A percentile compares a stretch with the other conserved stretches of the same genome.
Conservation (phyloP, 371 early-diverging fungal species). For the Lichtheimia hyalospora region DNA sequence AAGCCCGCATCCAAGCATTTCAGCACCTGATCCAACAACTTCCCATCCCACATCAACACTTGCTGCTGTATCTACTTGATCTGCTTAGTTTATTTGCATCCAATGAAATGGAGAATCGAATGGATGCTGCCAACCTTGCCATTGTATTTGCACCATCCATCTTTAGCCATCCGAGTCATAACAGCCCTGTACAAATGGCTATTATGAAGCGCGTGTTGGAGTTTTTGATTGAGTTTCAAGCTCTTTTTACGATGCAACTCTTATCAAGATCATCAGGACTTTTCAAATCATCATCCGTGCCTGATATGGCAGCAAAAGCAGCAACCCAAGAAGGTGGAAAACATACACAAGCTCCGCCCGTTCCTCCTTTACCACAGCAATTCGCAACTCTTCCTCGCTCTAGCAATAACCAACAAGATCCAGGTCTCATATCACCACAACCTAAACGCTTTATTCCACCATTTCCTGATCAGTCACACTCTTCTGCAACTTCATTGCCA, state of each 20-base stretch:
- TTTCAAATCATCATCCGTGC: neutral
- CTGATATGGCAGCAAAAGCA: constrained; percentile 2
- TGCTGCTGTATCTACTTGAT: constrained; percentile 65
- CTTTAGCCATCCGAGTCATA: constrained; percentile 53
- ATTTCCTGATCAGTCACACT: too few species aligned
- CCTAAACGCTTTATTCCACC: too few species aligned
- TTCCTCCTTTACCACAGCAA: too few species aligned
- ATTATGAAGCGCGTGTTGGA: constrained; percentile 57
- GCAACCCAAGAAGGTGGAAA: neutral
- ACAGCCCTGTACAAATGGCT: constrained; percentile 59
- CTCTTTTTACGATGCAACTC: constrained; percentile 31
- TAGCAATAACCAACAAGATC: neutral
- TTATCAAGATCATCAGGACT: constrained; percentile 3
- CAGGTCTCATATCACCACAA: too few species aligned
- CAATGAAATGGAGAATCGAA: constrained; percentile 48
- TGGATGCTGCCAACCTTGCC: constrained; percentile 61
- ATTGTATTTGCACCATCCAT: constrained; percentile 65
- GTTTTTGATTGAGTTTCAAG: constrained; percentile 57
- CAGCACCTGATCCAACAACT: constrained; percentile 54
- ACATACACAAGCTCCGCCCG: too few species aligned
- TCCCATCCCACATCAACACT: constrained; percentile 57
- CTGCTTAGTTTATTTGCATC: constrained; percentile 55
- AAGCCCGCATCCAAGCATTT: constrained; percentile 40
- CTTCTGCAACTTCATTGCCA: too few species aligned
- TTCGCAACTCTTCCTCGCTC: neutral